These are phyloP conservation scores for Taiozyma onychis DNA, from an alignment of 1,139 yeast genomes.

Conservation along the genomic window DNA sequence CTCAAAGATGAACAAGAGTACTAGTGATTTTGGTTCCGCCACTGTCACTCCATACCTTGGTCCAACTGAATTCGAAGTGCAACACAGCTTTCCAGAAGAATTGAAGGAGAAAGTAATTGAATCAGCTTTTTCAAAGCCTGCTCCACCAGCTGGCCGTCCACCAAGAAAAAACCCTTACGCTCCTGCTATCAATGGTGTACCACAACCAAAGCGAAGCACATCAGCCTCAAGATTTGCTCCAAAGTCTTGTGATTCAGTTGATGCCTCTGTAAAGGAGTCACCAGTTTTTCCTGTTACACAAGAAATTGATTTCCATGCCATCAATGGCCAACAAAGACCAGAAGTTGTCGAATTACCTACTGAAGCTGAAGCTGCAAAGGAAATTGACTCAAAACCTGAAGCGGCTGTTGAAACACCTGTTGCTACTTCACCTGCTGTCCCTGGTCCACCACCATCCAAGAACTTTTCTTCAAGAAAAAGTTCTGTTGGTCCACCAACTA, in stretches of 20 bases:
- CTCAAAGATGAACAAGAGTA: not conserved
- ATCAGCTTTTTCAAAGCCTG: not conserved
- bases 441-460: not conserved
- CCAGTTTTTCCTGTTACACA: slow-evolving; percentile 6
- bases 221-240: slow-evolving; percentile 17
- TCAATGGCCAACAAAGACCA: slow-evolving; percentile 8
- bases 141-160: slow-evolving; percentile 9
- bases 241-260: slow-evolving; percentile 12
- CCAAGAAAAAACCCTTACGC: not conserved
- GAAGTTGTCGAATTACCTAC: slow-evolving; percentile 2
- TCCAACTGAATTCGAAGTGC: slow-evolving; percentile 4
- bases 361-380: not conserved
- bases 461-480: not conserved
- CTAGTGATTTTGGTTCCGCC: slow-evolving; percentile 16
- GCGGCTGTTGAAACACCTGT: not conserved
- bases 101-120: slow-evolving; percentile 1
- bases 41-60: slow-evolving; percentile 14
- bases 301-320: slow-evolving; percentile 13
- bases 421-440: not conserved
- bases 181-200: not conserved
- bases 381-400: not conserved
- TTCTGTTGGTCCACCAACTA: not conserved
- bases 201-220: slow-evolving; percentile 8
- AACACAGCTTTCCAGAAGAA: slow-evolving; percentile 7
- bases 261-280: not conserved